phyloP scores from a whole-genome alignment of 2,329 filamentous ascomycete species.

The Apiospora malaysiana region DNA sequence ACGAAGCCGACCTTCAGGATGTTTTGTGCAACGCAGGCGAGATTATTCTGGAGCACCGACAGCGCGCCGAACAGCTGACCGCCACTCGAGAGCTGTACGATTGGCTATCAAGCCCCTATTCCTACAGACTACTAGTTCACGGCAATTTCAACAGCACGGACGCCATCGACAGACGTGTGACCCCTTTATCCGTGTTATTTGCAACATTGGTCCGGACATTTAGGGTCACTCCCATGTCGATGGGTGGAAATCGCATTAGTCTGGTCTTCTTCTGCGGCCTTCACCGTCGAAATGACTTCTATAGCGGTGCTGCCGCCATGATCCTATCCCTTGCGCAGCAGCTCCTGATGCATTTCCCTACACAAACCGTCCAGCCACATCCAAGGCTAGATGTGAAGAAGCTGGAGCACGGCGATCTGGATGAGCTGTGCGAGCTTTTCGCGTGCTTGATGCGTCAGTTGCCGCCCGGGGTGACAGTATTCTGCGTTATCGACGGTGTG shows the following conservation, averaged over 20 bases:
- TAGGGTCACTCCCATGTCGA: background rate
- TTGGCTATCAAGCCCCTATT: slow-evolving; percentile 19
- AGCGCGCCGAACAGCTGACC: slow-evolving; percentile 21
- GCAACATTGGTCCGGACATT: slow-evolving; percentile 19
- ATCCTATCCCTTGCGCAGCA: slow-evolving; percentile 23
- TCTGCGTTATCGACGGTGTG: slow-evolving; percentile 24
- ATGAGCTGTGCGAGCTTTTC: slow-evolving; percentile 22
- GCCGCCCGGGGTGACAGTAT: slow-evolving; percentile 16
- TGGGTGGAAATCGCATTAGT: background rate
- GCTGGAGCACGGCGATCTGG: background rate
- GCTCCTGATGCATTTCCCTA: slow-evolving; percentile 21
- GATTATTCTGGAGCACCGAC: slow-evolving; percentile 18
- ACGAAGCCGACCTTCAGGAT: slow-evolving; percentile 20
- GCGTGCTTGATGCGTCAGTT: background rate
- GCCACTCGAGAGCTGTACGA: background rate
- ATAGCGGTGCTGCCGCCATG: slow-evolving; percentile 21
- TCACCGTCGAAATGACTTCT: slow-evolving; percentile 14
- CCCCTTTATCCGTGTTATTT: slow-evolving; percentile 23
- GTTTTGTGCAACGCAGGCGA: slow-evolving; percentile 20
- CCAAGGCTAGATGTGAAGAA: background rate
- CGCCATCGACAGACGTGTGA: slow-evolving; percentile 4
- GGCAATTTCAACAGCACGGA: slow-evolving; percentile 22
- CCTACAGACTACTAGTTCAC: slow-evolving; percentile 23
- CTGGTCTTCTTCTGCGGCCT: slow-evolving; percentile 25
- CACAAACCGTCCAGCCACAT: slow-evolving; percentile 3